Evolutionary conservation across 202 grass and related monocot species (phyloP), one percentile per base, ranked within the genome.

Genomic region (Hordeum pubiflorum): DNA sequence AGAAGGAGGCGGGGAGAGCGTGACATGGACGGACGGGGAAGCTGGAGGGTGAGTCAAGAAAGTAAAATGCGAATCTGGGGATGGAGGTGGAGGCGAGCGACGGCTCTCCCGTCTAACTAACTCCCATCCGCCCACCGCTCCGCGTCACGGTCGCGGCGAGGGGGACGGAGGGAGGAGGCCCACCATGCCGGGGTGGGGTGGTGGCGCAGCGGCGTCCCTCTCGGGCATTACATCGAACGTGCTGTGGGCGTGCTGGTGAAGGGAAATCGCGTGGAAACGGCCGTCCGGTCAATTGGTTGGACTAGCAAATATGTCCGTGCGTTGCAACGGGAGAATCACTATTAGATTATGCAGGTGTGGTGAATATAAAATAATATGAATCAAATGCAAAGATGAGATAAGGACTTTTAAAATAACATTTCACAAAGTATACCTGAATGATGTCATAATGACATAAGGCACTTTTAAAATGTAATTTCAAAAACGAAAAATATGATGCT

Each of bases 211-310:
- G 71, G 72, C 82, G 71, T 72, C 72, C 22, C 32, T 48, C 71
- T 50, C 72, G 72, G 36, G 87, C 82, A 85, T 85, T 89, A 14
- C 82, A 57, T 85, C 87, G 82, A 81, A 76, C 77, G 61, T 50
- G 59, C 18, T 14, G 29, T 11, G 54, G 58, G 77, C 55, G 74
- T 55, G 54, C 31, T 78, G 0, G 37, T 46, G 58, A 31, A 39
- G 58, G 85, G 43, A 66, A 83, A 27, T 78, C 44, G 60, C 63
- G 31, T 18, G 63, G 63, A 43, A 44, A 78, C 12, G 62, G 14
- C 10, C 15, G 58, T 29, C 38, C 12, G 11, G 21, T 70, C 67
- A 70, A 68, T 65, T 15, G 13, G 21, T 70, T 44, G 67, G 27
- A 26, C 24, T 26, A 26, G 24, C 24, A 26, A 26, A 26, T 26